Conservation (phyloP, 2,329 filamentous ascomycete genomes). For the Penicillium fuscoglaucum region DNA sequence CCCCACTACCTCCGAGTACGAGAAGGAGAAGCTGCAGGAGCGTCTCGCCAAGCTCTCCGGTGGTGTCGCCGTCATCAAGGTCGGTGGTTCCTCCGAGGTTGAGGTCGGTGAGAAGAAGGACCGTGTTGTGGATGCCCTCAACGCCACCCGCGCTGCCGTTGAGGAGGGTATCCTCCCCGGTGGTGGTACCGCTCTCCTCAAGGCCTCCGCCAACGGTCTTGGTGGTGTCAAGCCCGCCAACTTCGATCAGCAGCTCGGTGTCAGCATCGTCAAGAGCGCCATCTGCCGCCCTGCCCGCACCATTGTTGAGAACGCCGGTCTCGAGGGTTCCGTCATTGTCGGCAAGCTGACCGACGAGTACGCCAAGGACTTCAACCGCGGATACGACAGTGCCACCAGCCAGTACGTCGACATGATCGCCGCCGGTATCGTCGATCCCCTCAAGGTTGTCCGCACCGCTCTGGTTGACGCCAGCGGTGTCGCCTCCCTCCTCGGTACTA, state of each 20-base stretch:
- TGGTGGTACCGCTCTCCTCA: constrained; percentile 96
- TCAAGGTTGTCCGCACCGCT: constrained; percentile 98
- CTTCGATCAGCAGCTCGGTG: constrained; percentile 99
- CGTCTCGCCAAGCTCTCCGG: constrained; percentile 98
- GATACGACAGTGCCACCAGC: constrained; percentile 93
- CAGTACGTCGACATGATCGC: constrained; percentile 99
- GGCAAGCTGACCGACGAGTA: constrained; percentile 97
- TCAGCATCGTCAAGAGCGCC: constrained; percentile 95
- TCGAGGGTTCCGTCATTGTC: constrained; percentile 93
- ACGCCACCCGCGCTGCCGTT: constrained; percentile 95
- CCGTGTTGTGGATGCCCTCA: constrained; percentile 95
- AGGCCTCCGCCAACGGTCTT: constrained; percentile 89
- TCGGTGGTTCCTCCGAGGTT: constrained; percentile 94
- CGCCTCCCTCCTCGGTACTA: constrained; percentile 93
- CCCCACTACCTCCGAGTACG: constrained; percentile 93
- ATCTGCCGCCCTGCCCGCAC: constrained; percentile 93
- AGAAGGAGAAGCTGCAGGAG: constrained; percentile 99
- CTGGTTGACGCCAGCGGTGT: constrained; percentile 94
- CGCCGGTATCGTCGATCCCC: constrained; percentile 94
- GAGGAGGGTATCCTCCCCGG: constrained; percentile 99
- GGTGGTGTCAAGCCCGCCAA: constrained; percentile 80
- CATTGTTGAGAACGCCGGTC: constrained; percentile 96
- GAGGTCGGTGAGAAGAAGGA: constrained; percentile 99
- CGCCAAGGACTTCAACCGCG: constrained; percentile 92
- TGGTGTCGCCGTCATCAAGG: constrained; percentile 99